Evolutionary conservation across 495 filamentous ascomycete species (phyloP), one percentile per base, ranked within the genome.

Genomic region (Friedmanniomyces simplex): DNA sequence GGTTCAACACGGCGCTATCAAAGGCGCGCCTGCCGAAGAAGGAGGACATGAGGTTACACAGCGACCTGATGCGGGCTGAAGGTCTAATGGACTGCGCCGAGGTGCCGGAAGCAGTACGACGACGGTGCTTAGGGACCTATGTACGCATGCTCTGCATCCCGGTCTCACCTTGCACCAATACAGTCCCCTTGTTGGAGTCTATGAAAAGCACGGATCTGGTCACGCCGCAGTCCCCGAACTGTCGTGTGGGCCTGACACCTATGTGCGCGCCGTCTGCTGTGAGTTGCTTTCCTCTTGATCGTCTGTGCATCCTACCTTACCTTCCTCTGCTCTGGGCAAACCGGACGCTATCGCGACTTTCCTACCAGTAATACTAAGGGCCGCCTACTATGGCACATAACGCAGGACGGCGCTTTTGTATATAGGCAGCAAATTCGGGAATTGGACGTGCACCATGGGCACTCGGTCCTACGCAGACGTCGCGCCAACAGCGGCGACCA

Each of bases 391-490:
- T 43, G 32, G 14, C 37, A 43, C 51, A 25, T 42, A 13, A 24
- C 20, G 24, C 11, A 21, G 51, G 4, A 42, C 34, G 22, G 20
- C 37, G 20, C 11, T 54, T n/a, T 28, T 28, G 34, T 41, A 18
- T n/a, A 43, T 28, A 54, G 32, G 8, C 24, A 54, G 32, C 37
- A 4, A 5, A 14, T 14, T 20, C 37, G 34, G 25, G 14, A 4
- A 34, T 11, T 20, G 30, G 16, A 36, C 49, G 37, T 25, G 6
- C 42, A 52, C 48, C 8, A 64, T 64, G 61, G 57, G 61, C 14
- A 64, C 57, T 13, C 58, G 61, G 28, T 60, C 57, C 47, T 57
- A 43, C 32, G 61, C 61, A 11, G 52, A 64, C 24, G 61, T 64
- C 20, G 25, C 61, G 49, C 61, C 61, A 10, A 64, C 61, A 22